Evolutionary conservation across 2,329 filamentous ascomycete species (phyloP).

Genomic region (Trichoderma sp.): DNA sequence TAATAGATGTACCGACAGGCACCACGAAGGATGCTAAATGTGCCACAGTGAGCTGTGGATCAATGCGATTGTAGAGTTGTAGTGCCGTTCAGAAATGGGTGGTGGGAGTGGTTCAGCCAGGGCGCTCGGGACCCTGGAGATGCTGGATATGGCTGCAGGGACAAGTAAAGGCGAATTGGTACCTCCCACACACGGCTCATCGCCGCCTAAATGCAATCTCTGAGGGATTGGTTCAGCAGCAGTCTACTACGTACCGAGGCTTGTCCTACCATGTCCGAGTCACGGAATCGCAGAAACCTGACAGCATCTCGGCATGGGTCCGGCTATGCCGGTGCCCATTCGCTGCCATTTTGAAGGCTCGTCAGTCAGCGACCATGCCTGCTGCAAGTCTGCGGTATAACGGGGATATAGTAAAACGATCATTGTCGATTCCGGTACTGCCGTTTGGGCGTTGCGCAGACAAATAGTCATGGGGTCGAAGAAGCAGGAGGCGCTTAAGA

Average conservation of each 20-base stretch:
- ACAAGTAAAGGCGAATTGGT: background rate
- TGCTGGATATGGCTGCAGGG: background rate
- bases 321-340: conserved; percentile 8
- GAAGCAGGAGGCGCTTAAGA: background rate
- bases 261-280: background rate
- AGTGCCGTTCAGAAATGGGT: background rate
- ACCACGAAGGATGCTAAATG: background rate
- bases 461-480: background rate
- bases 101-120: background rate
- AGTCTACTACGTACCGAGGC: no score
- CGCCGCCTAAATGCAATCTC: background rate
- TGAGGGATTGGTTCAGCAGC: background rate
- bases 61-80: background rate
- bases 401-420: background rate
- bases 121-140: background rate
- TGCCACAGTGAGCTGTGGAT: background rate
- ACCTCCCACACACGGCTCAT: background rate
- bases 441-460: background rate
- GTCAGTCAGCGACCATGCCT: background rate
- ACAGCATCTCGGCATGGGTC: conserved; percentile 4
- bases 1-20: conserved; percentile 18
- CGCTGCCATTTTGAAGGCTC: background rate
- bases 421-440: background rate
- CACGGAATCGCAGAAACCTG: background rate
- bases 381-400: background rate